Evolutionary conservation across 768 basidiomycete genomes (phyloP).

Genomic region (Gymnopilus dilepis): DNA sequence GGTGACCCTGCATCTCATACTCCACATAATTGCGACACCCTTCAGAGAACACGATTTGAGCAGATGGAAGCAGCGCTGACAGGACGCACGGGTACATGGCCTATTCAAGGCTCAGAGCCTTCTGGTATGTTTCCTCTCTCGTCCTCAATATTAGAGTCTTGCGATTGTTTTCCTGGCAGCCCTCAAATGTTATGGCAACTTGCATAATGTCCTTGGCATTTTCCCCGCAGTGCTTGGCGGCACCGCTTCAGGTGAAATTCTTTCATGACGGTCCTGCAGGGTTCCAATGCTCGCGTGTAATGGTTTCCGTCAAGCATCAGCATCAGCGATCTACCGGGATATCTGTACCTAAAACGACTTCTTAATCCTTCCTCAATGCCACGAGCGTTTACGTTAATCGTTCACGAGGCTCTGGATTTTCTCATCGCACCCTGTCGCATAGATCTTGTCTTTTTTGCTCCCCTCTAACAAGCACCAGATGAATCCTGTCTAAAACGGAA

Average conservation of each 20-base stretch:
- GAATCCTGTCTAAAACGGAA: not conserved
- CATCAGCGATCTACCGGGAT: too few relatives aligned
- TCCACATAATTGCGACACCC: not conserved
- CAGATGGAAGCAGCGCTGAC: too few relatives aligned
- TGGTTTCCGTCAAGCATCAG: not conserved
- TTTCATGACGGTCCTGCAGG: not conserved
- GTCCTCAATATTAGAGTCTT: not conserved
- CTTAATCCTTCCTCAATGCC: not conserved
- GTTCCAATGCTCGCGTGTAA: too few relatives aligned
- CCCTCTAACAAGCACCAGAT: not conserved
- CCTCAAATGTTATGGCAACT: too few relatives aligned
- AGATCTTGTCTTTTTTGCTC: not conserved
- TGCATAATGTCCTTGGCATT: too few relatives aligned
- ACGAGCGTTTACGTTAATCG: not conserved
- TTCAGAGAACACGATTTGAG: not conserved
- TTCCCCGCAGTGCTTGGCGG: too few relatives aligned
- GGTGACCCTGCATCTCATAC: not conserved
- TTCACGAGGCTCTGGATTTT: not conserved
- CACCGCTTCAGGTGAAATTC: too few relatives aligned
- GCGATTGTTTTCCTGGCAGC: too few relatives aligned
- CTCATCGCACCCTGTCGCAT: not conserved
- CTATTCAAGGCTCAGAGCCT: too few relatives aligned
- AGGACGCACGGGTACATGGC: too few relatives aligned
- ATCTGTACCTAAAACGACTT: too few relatives aligned
- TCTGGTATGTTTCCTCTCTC: not conserved